Percentiles rank a stretch among this genome's conserved stretches.
These are phyloP conservation scores for Geosiphon pyriformis DNA, from an alignment of 192 early-diverging fungal species.

Conservation along the genomic window DNA sequence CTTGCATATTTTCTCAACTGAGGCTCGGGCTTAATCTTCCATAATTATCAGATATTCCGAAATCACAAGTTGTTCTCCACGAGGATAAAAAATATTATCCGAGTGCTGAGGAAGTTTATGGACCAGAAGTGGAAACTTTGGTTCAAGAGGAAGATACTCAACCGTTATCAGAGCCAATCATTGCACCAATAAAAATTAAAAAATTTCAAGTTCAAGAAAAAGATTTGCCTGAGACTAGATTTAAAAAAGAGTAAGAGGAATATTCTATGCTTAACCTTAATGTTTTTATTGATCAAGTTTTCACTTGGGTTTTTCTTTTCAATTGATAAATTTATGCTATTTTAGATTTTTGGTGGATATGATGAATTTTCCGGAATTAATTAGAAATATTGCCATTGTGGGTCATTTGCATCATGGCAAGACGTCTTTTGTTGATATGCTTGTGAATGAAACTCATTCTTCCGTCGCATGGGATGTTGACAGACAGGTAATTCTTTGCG, in stretches of 20 bases:
- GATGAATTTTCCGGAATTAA: constrained; percentile 69
- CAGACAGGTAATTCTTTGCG: constrained; percentile 14
- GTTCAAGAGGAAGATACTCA: constrained; percentile 99
- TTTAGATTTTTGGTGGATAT: constrained; percentile 74
- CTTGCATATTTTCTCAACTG: constrained; percentile 10
- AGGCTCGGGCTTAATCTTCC: constrained; percentile 15
- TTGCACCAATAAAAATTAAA: constrained; percentile 82
- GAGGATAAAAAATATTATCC: constrained; percentile 99
- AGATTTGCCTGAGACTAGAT: constrained; percentile 76
- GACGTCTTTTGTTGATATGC: constrained; percentile 87
- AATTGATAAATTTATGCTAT: not conserved
- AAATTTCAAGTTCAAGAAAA: constrained; percentile 85
- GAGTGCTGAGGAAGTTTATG: constrained; percentile 94
- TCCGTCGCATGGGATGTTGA: constrained; percentile 26
- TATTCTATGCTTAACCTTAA: not conserved
- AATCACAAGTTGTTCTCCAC: constrained; percentile 84
- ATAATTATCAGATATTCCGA: constrained; percentile 45
- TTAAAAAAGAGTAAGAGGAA: constrained; percentile 76
- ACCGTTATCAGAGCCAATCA: constrained; percentile 88
- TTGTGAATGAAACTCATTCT: constrained; percentile 83
- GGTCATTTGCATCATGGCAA: constrained; percentile 99
- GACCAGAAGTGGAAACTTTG: constrained; percentile 86
- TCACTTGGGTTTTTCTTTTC: not conserved
- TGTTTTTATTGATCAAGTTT: not conserved
- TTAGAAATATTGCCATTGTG: constrained; percentile 85